Base-by-base conservation (phyloP, 805 yeast genomes). In the Saccharomycopsis capsularis region DNA sequence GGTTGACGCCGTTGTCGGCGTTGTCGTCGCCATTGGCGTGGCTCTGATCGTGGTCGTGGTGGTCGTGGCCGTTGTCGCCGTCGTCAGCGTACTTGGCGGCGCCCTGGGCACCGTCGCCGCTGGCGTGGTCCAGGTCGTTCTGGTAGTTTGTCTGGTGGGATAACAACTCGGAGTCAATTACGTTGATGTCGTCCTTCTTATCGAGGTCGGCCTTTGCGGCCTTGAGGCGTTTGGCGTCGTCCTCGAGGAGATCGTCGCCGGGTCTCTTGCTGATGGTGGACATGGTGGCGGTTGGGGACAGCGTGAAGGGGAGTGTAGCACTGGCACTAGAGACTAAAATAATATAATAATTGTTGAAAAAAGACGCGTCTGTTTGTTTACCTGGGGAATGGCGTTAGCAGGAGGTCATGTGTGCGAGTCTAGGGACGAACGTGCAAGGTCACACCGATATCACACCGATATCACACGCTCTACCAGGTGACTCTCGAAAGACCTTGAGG, bases 141-240 rank as follows among this genome's bases (percentile, higher is more conserved):
- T 43, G 32, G 23, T 22, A 7, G 40, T 45, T 52, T 18, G 56
- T 47, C 48, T 68, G 71, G 54, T 70, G 73, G 39, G 67, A 69
- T 54, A 70, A 64, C 53, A 70, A 62, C 54, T 68, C 74, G 32
- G 70, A 65, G 57, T 69, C 74, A 47, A 69, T 70, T 46, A 69
- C 70, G 23, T 40, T 40, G 21, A 25, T 44, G 30, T 51, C 54
- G 16, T 47, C 52, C 25, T 36, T 25, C 21, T 42, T 41, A 4
- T 34, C 24, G 25, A n/a, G 24, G 45, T 21, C 43, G 9, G 5
- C 3, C 38, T 43, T 40, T 34, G 18, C 48, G 2, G 13, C n/a
- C 18, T 40, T 29, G 40, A 50, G 23, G 19, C 46, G 47, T 36
- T 48, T 48, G 22, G 4, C 18, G 30, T 4, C 36, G 40, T 18